phyloP scores from a whole-genome alignment of 495 filamentous ascomycete genomes.

The Talaromyces trachyspermus region DNA sequence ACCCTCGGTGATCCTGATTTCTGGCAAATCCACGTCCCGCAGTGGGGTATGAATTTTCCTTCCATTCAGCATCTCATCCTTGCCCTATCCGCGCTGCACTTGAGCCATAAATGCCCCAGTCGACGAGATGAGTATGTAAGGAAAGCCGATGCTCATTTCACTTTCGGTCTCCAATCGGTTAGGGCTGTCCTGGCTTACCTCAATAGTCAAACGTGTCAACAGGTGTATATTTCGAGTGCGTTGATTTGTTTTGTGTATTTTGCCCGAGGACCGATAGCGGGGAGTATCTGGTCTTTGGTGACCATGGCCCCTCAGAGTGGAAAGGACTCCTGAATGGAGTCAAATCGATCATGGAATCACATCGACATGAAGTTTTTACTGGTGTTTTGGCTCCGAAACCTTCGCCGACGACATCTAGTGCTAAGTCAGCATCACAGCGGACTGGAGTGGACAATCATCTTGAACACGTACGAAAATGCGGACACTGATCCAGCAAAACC shows the following conservation, averaged over 20 bases:
- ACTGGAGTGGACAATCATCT: slow-evolving; percentile 16
- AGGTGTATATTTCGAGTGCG: slow-evolving; percentile 38
- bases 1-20: slow-evolving; percentile 25
- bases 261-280: slow-evolving; percentile 31
- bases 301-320: slow-evolving; percentile 34
- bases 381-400: slow-evolving; percentile 18
- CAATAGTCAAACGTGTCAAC: slow-evolving; percentile 31
- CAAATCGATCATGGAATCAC: slow-evolving; percentile 21
- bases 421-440: slow-evolving; percentile 9
- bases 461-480: slow-evolving; percentile 11
- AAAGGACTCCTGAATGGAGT: slow-evolving; percentile 37
- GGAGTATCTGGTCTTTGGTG: slow-evolving; percentile 39
- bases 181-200: slow-evolving; percentile 28
- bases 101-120: slow-evolving; percentile 28
- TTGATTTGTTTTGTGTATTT: slow-evolving; percentile 43
- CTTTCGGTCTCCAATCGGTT: slow-evolving; percentile 37
- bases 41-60: slow-evolving; percentile 34
- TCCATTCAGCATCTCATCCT: slow-evolving; percentile 41
- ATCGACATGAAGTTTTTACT: slow-evolving; percentile 20
- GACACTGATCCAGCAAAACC: slow-evolving; percentile 10
- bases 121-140: slow-evolving; percentile 19
- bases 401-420: neutral
- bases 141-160: slow-evolving; percentile 40
- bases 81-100: slow-evolving; percentile 36
- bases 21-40: slow-evolving; percentile 32